These are phyloP conservation scores for Daldinia caldariorum DNA, from an alignment of 495 filamentous ascomycete species.

Conservation along the genomic window DNA sequence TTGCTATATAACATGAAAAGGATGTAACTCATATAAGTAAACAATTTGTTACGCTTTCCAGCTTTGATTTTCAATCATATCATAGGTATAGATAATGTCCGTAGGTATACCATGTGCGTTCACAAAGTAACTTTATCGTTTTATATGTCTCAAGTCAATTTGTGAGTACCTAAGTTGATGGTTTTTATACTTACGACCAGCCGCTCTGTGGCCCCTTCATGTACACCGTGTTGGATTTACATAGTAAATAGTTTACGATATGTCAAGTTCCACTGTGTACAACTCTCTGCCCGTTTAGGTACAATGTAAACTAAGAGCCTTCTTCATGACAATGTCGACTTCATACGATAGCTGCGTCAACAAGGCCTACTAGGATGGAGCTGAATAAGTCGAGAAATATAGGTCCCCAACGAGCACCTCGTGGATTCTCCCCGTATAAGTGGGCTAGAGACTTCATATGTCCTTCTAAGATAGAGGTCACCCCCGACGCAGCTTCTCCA, in stretches of 20 bases:
- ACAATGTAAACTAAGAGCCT: neutral
- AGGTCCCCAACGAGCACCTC: neutral
- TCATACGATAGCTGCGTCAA: slow-evolving; percentile 1
- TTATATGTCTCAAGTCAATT: no score
- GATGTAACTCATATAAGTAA: no score
- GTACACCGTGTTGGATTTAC: neutral
- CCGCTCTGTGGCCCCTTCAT: neutral
- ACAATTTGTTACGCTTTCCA: no score
- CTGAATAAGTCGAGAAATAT: slow-evolving; percentile 1
- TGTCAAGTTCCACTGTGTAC: neutral
- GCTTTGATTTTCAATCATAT: no score
- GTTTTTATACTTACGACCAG: no score
- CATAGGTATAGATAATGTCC: no score
- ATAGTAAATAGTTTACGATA: neutral
- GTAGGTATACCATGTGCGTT: no score
- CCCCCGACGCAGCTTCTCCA: neutral
- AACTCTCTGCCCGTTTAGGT: neutral
- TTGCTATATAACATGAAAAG: neutral
- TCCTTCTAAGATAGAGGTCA: neutral
- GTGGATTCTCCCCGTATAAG: slow-evolving; percentile 9
- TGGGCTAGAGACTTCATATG: slow-evolving; percentile 8
- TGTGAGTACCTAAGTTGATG: no score
- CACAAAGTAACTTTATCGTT: no score
- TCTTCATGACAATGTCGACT: slow-evolving; percentile 22
- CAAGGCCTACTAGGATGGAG: slow-evolving; percentile 2